A percentile compares a stretch with the other conserved stretches of the same genome.
phyloP scores from a whole-genome alignment of 495 filamentous ascomycete genomes.

The Collariella sp. region DNA sequence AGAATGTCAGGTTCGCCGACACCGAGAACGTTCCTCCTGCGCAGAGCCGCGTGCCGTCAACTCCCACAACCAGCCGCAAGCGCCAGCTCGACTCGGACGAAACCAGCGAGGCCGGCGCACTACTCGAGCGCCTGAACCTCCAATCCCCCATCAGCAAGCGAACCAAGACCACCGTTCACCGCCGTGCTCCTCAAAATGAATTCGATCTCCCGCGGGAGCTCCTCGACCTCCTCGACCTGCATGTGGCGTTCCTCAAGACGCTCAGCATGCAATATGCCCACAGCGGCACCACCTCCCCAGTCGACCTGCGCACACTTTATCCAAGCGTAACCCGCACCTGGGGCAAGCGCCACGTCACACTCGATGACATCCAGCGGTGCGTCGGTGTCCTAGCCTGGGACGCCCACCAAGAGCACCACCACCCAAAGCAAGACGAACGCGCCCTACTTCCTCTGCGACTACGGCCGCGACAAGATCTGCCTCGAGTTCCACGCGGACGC shows the following conservation, averaged over 20 bases:
- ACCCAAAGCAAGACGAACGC: conserved; percentile 3
- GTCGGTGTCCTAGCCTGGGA: conserved; percentile 44
- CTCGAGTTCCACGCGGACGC: conserved; percentile 30
- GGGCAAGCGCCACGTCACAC: conserved; percentile 49
- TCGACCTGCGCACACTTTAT: conserved; percentile 48
- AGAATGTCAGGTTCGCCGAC: conserved; percentile 24
- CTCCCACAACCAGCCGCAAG: conserved; percentile 15
- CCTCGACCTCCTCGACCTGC: conserved; percentile 46
- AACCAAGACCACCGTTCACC: conserved; percentile 22
- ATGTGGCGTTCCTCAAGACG: conserved; percentile 50
- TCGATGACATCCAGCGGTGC: conserved; percentile 50
- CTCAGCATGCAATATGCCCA: conserved; percentile 54
- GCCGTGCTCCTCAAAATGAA: conserved; percentile 24
- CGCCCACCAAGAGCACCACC: conserved; percentile 9
- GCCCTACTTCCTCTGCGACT: conserved; percentile 50
- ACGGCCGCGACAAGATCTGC: conserved; percentile 44
- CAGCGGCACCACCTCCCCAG: conserved; percentile 51
- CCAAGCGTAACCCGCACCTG: conserved; percentile 50
- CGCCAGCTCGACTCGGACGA: conserved; percentile 17
- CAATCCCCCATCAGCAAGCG: conserved; percentile 30
- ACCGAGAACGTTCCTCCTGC: conserved; percentile 8
- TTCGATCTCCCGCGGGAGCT: conserved; percentile 45
- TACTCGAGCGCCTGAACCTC: conserved; percentile 36
- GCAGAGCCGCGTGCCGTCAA: background rate
- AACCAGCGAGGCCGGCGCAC: conserved; percentile 19